Conservation (phyloP, 257 asterid species). For the Solanum sejunctum region DNA sequence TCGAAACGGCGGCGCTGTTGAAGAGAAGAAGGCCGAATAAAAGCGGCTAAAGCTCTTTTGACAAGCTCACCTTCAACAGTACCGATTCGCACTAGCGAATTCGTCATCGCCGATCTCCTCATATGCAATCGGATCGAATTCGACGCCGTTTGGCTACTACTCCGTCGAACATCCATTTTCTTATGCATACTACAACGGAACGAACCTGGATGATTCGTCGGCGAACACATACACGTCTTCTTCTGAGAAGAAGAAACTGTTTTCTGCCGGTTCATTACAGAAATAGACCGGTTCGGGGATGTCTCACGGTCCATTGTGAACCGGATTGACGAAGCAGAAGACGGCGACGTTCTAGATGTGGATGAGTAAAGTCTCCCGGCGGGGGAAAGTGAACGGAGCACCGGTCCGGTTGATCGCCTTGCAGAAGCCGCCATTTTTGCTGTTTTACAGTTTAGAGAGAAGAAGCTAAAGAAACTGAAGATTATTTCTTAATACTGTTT, state of each 20-base stretch:
- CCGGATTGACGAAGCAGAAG: background rate
- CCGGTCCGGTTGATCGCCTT: background rate
- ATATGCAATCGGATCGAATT: conserved; percentile 16
- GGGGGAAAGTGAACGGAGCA: background rate
- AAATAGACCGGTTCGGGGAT: conserved; percentile 15
- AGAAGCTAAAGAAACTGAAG: background rate
- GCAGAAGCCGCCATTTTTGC: conserved; percentile 17
- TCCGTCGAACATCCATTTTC: background rate
- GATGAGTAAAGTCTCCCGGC: background rate
- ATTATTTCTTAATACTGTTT: background rate
- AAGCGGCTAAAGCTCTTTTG: conserved; percentile 30
- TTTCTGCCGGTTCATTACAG: conserved; percentile 7
- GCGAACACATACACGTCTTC: conserved; percentile 50
- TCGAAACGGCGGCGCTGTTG: conserved; percentile 33
- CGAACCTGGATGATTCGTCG: conserved; percentile 55
- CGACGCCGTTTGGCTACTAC: conserved; percentile 1
- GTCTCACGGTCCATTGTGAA: background rate
- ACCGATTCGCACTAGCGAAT: conserved; percentile 28
- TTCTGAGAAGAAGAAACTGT: background rate
- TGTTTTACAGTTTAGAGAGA: background rate
- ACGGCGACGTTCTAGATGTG: background rate
- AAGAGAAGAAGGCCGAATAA: conserved; percentile 42
- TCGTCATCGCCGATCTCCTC: conserved; percentile 34
- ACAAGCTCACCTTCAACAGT: conserved; percentile 31
- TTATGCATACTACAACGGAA: conserved; percentile 54